Evolutionary conservation across 768 basidiomycete genomes (phyloP), one percentile per base, ranked within the genome.

Genomic region (Aureoboletus auriporus): DNA sequence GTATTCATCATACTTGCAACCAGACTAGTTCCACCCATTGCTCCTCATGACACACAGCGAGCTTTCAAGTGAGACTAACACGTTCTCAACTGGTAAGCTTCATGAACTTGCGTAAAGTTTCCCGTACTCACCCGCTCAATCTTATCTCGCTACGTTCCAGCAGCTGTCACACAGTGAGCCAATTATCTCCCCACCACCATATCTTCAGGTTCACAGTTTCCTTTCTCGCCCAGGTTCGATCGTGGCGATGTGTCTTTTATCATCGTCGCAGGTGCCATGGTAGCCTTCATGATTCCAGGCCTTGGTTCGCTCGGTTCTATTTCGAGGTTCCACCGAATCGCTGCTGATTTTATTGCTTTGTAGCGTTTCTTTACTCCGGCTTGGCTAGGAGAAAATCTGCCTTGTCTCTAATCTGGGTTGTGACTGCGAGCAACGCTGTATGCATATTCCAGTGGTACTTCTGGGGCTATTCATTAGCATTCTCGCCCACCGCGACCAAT

Each of bases 401-500:
- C 20, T 59, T 90, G 17, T 80, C 85, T 26, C 65, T 90, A n/a
- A 81, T 89, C 44, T 89, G 85, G 85, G 82, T 76, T 10, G 83
- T 86, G 50, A 73, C 78, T 33, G 84, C 84, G 5, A 77, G 80
- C 58, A 89, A 89, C 57, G 86, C 84, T 7, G 73, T 89, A 53
- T 80, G 80, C 53, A 83, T 89, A 49, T 83, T 89, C 64, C 84
- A 87, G 59, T 90, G 88, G 88, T 91, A 78, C 64, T 74, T 83
- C 67, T 85, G 84, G 83, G 84, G 84, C 66, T 94, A 93, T 70
- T 86, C 79, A 1, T 74, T 94, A 29, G 86, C 89, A 1, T 94
- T 94, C 69, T 90, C 89, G 4, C 75, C 83, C 2, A 75, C 85
- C 3, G 82, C 84, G 4, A 83, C 80, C 44, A 84, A 86, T 63